Base-by-base conservation (phyloP, 164 flowering plant species). In the Akebia trifoliata region DNA sequence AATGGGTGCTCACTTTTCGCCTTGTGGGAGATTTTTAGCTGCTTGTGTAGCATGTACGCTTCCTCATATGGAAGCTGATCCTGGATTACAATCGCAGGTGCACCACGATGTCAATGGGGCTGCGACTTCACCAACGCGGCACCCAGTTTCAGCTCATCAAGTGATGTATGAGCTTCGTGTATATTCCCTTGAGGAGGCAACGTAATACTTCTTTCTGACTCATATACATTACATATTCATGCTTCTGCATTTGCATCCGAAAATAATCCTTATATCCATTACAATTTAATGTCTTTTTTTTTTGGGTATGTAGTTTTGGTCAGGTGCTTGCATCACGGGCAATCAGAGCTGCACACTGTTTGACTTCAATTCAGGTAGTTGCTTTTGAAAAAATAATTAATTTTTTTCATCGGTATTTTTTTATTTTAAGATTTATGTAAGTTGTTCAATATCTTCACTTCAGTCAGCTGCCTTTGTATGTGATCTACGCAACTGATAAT, bases 1-100 rank as follows among this genome's bases (percentile, higher is more conserved):
- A 76, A 94, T 94, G 99, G 99, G 99, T 56, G 95, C 99, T 38
- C 99, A 94, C 73, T 90, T 94, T 80, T 94, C 99, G 8, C 99
- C 99, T 7, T 94, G 99, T 74, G 99, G 99, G 44, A 86, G 86
- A 74, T 94, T 73, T 77, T 79, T 94, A 71, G 99, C 97, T 10
- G 99, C 89, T 2, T 90, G 99, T 83, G 99, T 94, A 47, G 94
- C 97, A 50, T 94, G 99, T 59, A 61, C 85, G 70, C 74, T 82
- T 50, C 96, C 97, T 51, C 79, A 74, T 57, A 30, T 67, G 61
- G 99, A 94, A 77, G 75, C 77, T 67, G 99, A 90, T 68, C 67
- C 84, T 56, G 99, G 89, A 57, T 55, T 79, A 22, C 96, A 74
- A 10, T 66, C 74, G 18, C 78, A 72, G 42, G 51, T 63, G 31